Conservation (phyloP, 805 yeast species). For the Zygosaccharomyces lentus region DNA sequence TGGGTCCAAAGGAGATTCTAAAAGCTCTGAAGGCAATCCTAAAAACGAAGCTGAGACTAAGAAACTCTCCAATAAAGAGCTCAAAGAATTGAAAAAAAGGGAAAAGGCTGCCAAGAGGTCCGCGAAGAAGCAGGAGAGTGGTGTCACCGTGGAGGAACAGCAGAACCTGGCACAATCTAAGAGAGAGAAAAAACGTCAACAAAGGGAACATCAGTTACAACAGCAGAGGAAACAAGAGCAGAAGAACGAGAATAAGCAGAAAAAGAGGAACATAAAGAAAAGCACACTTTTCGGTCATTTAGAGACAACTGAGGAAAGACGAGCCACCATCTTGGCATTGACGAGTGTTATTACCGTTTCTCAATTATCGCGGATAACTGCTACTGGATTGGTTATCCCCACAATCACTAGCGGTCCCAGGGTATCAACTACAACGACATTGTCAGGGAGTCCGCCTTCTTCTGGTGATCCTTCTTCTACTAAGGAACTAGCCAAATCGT, state of each 20-base stretch:
- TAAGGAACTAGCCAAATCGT: conserved; percentile 22
- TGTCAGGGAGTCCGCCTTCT: conserved; percentile 7
- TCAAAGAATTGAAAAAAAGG: conserved; percentile 81
- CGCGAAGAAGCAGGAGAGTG: conserved; percentile 71
- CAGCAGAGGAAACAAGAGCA: conserved; percentile 49
- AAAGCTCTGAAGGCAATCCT: not conserved
- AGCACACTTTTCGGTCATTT: conserved; percentile 74
- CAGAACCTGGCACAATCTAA: conserved; percentile 39
- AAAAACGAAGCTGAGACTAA: conserved; percentile 21
- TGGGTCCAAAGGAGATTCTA: conserved; percentile 3
- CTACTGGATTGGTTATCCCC: conserved; percentile 35
- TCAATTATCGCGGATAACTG: conserved; percentile 33
- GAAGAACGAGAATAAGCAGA: conserved; percentile 49
- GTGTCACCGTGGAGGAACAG: conserved; percentile 44
- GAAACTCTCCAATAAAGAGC: conserved; percentile 65
- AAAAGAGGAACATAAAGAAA: conserved; percentile 43
- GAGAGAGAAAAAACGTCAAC: conserved; percentile 41
- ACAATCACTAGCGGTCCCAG: conserved; percentile 28
- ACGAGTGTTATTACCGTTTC: conserved; percentile 34
- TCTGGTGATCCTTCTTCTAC: conserved; percentile 1
- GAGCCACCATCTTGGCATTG: conserved; percentile 36
- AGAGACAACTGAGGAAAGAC: conserved; percentile 75
- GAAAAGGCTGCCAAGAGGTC: conserved; percentile 93
- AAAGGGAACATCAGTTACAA: conserved; percentile 44
- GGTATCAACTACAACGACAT: conserved; percentile 22